phyloP scores from a whole-genome alignment of 2,329 filamentous ascomycete genomes.

The Claviceps humidiphila region DNA sequence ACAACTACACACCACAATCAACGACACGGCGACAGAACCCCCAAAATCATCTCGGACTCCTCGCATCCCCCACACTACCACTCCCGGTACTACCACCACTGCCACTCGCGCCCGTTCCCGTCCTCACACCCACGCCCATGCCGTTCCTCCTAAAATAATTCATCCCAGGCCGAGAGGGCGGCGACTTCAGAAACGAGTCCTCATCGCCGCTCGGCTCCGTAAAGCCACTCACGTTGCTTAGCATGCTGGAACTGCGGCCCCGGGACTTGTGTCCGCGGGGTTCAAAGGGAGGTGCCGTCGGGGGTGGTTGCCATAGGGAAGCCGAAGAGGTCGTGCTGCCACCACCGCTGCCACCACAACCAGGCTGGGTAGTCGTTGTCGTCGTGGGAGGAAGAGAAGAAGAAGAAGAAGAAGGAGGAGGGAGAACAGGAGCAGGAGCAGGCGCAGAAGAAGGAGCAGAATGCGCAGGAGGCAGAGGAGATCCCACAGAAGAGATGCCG shows the following conservation, averaged over 20 bases:
- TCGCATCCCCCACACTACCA: slow-evolving; percentile 37
- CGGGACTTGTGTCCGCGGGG: slow-evolving; percentile 28
- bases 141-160: slow-evolving; percentile 9
- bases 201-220: slow-evolving; percentile 47
- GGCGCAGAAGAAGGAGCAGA: too few species aligned
- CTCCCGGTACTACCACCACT: slow-evolving; percentile 35
- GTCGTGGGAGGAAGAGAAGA: too few species aligned
- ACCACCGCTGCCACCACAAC: background rate
- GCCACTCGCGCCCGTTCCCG: slow-evolving; percentile 11
- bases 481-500: slow-evolving; percentile 18
- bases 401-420: too few species aligned
- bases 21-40: too few species aligned
- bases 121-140: background rate
- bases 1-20: too few species aligned
- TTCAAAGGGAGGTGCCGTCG: slow-evolving; percentile 24
- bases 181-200: slow-evolving; percentile 20
- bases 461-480: slow-evolving; percentile 5
- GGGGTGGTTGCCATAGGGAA: slow-evolving; percentile 19
- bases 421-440: too few species aligned
- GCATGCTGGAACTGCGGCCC: slow-evolving; percentile 52
- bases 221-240: slow-evolving; percentile 53
- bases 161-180: slow-evolving; percentile 5
- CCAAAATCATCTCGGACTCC: slow-evolving; percentile 28
- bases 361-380: slow-evolving; percentile 13
- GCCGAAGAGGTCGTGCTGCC: slow-evolving; percentile 11